Evolutionary conservation across 345 rosid species (phyloP).

Genomic region (Brassica rapa): DNA sequence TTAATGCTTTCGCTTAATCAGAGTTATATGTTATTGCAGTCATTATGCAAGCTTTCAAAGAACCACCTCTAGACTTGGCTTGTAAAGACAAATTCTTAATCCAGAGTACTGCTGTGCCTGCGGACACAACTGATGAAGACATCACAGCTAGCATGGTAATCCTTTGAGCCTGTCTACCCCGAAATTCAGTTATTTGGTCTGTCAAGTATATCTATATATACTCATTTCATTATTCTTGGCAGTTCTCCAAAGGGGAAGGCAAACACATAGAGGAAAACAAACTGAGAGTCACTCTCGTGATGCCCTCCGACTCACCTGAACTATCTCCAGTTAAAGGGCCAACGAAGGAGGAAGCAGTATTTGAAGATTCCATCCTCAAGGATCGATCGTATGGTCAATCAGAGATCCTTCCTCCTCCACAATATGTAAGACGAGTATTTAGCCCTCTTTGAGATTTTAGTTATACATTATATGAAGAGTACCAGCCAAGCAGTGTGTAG

Average conservation of each 20-base stretch:
- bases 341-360: constrained; percentile 46
- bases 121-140: constrained; percentile 72
- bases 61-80: constrained; percentile 65
- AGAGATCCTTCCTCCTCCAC: constrained; percentile 47
- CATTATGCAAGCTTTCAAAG: constrained; percentile 87
- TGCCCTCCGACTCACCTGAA: constrained; percentile 69
- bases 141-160: constrained; percentile 65
- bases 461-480: constrained; percentile 19
- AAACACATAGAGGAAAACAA: constrained; percentile 79
- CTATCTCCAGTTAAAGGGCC: constrained; percentile 64
- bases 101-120: constrained; percentile 77
- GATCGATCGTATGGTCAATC: constrained; percentile 50
- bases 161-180: constrained; percentile 21
- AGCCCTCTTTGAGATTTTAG: neutral
- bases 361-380: constrained; percentile 52
- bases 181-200: constrained; percentile 8
- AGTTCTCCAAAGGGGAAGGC: constrained; percentile 73
- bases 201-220: constrained; percentile 5
- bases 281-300: constrained; percentile 68
- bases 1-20: constrained; percentile 4
- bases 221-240: constrained; percentile 26
- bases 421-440: constrained; percentile 47
- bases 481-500: constrained; percentile 24
- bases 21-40: constrained; percentile 49
- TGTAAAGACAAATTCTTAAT: constrained; percentile 98